These are phyloP conservation scores for Cercis canadensis DNA, from an alignment of 306 rosid genomes.

Conservation along the genomic window DNA sequence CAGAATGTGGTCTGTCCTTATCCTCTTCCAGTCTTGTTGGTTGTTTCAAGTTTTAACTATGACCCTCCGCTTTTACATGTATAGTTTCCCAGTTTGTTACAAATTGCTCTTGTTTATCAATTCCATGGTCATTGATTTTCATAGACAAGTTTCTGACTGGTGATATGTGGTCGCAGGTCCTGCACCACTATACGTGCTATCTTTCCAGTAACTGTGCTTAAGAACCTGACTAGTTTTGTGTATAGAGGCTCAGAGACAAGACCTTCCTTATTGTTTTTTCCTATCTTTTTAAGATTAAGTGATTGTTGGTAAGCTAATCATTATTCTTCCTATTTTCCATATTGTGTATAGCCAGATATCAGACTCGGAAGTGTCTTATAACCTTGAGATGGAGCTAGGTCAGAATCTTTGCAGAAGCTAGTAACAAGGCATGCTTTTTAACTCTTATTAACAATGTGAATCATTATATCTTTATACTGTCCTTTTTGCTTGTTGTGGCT, in stretches of 20 bases:
- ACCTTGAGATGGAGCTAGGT: slow-evolving; percentile 62
- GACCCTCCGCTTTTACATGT: slow-evolving; percentile 19
- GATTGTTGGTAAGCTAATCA: slow-evolving; percentile 40
- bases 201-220: slow-evolving; percentile 76
- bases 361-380: slow-evolving; percentile 47
- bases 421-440: slow-evolving; percentile 50
- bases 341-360: slow-evolving; percentile 61
- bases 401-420: slow-evolving; percentile 58
- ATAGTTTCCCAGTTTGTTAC: slow-evolving; percentile 25
- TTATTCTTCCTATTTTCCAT: slow-evolving; percentile 39
- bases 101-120: slow-evolving; percentile 40
- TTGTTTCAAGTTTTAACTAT: slow-evolving; percentile 19
- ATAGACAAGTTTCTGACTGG: slow-evolving; percentile 64
- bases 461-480: slow-evolving; percentile 65
- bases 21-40: slow-evolving; percentile 21
- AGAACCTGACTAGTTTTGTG: slow-evolving; percentile 65
- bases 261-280: slow-evolving; percentile 42
- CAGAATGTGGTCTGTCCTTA: slow-evolving; percentile 28
- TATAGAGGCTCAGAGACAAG: slow-evolving; percentile 60
- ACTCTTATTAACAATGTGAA: slow-evolving; percentile 26
- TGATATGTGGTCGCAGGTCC: slow-evolving; percentile 95
- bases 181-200: slow-evolving; percentile 86
- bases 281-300: slow-evolving; percentile 9
- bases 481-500: slow-evolving; percentile 55
- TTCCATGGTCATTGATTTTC: slow-evolving; percentile 51